These are phyloP conservation scores for Batkoa obscura DNA, from an alignment of 371 early-diverging fungal genomes.

Conservation along the genomic window DNA sequence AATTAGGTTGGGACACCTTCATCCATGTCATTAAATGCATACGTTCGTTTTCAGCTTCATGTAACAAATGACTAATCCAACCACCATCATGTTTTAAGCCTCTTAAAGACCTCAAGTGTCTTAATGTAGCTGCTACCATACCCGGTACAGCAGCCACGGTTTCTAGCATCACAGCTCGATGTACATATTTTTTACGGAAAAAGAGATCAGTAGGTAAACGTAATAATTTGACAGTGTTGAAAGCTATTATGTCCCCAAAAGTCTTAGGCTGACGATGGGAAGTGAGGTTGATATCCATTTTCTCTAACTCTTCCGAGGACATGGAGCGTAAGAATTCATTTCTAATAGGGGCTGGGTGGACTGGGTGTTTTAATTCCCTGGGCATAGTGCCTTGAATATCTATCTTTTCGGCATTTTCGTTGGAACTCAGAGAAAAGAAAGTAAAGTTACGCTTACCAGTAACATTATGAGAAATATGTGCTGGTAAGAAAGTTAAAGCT, in stretches of 20 bases:
- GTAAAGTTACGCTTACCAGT: too few species aligned
- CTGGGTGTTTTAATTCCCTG: not conserved
- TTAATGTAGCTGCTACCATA: slow-evolving; percentile 73
- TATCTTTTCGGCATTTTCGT: not conserved
- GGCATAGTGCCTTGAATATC: not conserved
- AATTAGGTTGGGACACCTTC: slow-evolving; percentile 45
- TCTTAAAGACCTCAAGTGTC: slow-evolving; percentile 74
- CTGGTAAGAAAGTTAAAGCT: too few species aligned
- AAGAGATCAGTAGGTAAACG: slow-evolving; percentile 54
- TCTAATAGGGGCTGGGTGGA: slow-evolving; percentile 43
- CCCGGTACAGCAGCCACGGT: slow-evolving; percentile 45
- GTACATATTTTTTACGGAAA: slow-evolving; percentile 58
- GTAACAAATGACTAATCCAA: slow-evolving; percentile 67
- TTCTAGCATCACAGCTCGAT: slow-evolving; percentile 49
- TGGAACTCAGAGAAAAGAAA: too few species aligned
- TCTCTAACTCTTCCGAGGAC: slow-evolving; percentile 33
- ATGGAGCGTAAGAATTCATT: slow-evolving; percentile 34
- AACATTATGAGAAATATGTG: too few species aligned
- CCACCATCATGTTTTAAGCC: slow-evolving; percentile 64
- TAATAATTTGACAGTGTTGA: slow-evolving; percentile 38
- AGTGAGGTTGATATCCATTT: slow-evolving; percentile 32
- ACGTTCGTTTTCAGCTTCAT: slow-evolving; percentile 76
- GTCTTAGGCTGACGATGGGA: slow-evolving; percentile 38
- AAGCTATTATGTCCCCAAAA: slow-evolving; percentile 43
- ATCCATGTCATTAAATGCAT: slow-evolving; percentile 85